Conservation (phyloP, 75 land plant genomes). For the Chamaecyparis obtusa region DNA sequence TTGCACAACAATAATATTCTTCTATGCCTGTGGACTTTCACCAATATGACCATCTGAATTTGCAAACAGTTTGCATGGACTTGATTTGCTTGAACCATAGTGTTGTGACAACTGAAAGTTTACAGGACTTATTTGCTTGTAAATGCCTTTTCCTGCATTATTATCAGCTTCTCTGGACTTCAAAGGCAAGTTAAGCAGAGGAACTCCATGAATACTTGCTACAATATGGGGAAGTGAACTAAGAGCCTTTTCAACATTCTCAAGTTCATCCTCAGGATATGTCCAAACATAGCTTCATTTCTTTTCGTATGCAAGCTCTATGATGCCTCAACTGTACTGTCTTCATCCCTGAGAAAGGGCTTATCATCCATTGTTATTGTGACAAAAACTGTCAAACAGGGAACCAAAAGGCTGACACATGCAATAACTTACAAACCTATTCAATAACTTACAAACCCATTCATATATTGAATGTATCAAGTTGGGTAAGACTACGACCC, state of each 20-base stretch:
- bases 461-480: too few species aligned
- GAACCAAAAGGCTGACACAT: too few species aligned
- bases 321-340: too few species aligned
- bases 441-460: too few species aligned
- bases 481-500: too few species aligned
- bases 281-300: conserved; percentile 12
- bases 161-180: background rate
- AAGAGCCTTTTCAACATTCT: conserved; percentile 24
- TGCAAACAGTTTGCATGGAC: background rate
- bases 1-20: conserved; percentile 18
- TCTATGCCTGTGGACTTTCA: background rate
- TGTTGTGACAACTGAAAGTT: background rate
- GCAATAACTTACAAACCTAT: too few species aligned
- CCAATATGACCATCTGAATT: background rate
- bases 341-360: too few species aligned
- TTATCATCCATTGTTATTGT: too few species aligned
- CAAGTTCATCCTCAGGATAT: conserved; percentile 23
- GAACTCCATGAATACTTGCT: conserved; percentile 3
- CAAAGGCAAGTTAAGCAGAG: conserved; percentile 9
- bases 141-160: background rate
- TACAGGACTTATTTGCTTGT: background rate
- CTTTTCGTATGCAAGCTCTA: too few species aligned
- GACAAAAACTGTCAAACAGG: too few species aligned
- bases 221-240: conserved; percentile 21
- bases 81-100: background rate